Conservation (phyloP, 805 yeast genomes). For the Maudiozyma bulderi region DNA sequence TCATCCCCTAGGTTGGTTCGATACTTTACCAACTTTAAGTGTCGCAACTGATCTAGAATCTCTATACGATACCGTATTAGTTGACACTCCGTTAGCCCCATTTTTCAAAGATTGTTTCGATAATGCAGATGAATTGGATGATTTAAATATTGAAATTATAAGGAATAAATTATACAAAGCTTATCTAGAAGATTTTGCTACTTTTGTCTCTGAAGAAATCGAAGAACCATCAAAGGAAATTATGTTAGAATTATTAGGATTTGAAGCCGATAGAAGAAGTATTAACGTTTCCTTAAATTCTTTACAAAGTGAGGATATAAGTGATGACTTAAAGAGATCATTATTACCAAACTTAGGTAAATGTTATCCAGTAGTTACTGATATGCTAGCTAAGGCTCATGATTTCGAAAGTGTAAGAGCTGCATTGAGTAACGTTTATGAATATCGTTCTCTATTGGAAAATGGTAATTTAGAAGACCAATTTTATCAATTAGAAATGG, state of each 20-base stretch:
- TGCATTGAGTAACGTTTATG: conserved; percentile 54
- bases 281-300: conserved; percentile 89
- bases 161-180: conserved; percentile 89
- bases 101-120: conserved; percentile 87
- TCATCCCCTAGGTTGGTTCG: conserved; percentile 98
- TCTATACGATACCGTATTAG: conserved; percentile 82
- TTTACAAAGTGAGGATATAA: conserved; percentile 34
- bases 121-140: conserved; percentile 80
- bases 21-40: conserved; percentile 87
- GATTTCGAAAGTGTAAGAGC: conserved; percentile 76
- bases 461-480: conserved; percentile 75
- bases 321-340: conserved; percentile 61
- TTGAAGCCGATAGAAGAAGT: conserved; percentile 93
- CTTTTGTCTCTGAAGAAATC: conserved; percentile 52
- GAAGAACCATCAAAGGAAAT: conserved; percentile 71
- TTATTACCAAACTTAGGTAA: conserved; percentile 79
- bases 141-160: conserved; percentile 87
- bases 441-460: conserved; percentile 51
- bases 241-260: conserved; percentile 66
- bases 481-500: conserved; percentile 88
- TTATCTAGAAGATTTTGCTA: conserved; percentile 76
- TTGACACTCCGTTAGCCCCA: conserved; percentile 96
- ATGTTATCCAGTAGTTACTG: conserved; percentile 59
- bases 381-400: conserved; percentile 59
- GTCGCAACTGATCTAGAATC: conserved; percentile 93